Evolutionary conservation across 2,329 filamentous ascomycete genomes (phyloP).

Genomic region (Aspergillus uvarum): DNA sequence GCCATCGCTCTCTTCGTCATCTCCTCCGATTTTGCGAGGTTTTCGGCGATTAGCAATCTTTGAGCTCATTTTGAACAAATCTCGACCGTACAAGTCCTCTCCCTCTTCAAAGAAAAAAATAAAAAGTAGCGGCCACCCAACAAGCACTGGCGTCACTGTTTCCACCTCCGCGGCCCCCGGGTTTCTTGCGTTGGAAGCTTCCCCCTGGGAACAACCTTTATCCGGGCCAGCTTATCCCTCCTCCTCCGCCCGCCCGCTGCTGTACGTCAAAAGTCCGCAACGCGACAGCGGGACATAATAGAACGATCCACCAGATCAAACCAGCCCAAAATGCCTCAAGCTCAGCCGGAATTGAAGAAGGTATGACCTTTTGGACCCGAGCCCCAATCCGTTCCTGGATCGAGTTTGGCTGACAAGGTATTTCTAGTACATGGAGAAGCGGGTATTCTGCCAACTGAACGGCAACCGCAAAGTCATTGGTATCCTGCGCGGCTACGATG

Average conservation of each 20-base stretch:
- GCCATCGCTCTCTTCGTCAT: slow-evolving; percentile 56
- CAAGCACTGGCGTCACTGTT: not conserved
- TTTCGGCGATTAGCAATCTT: slow-evolving; percentile 61
- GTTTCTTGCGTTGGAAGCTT: slow-evolving; percentile 21
- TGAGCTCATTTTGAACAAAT: slow-evolving; percentile 52
- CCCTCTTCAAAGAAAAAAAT: not conserved
- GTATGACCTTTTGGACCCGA: slow-evolving; percentile 50
- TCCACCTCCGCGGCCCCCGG: slow-evolving; percentile 9
- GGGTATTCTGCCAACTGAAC: slow-evolving; percentile 95
- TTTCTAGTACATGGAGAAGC: slow-evolving; percentile 93
- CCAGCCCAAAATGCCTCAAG: slow-evolving; percentile 80
- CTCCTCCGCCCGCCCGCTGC: slow-evolving; percentile 9
- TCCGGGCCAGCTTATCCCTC: slow-evolving; percentile 32
- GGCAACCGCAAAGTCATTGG: slow-evolving; percentile 97
- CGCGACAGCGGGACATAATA: slow-evolving; percentile 25
- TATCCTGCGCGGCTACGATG: slow-evolving; percentile 92
- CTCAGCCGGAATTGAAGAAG: slow-evolving; percentile 98
- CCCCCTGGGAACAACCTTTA: slow-evolving; percentile 35
- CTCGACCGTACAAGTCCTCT: not conserved
- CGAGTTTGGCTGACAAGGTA: not conserved
- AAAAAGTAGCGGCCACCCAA: too few relatives aligned
- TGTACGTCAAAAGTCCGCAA: slow-evolving; percentile 29
- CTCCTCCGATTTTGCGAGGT: slow-evolving; percentile 73
- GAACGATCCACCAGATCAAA: slow-evolving; percentile 22
- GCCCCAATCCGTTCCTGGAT: not conserved